Evolutionary conservation across 805 yeast genomes (phyloP).

Genomic region (Candida peoriensis): DNA sequence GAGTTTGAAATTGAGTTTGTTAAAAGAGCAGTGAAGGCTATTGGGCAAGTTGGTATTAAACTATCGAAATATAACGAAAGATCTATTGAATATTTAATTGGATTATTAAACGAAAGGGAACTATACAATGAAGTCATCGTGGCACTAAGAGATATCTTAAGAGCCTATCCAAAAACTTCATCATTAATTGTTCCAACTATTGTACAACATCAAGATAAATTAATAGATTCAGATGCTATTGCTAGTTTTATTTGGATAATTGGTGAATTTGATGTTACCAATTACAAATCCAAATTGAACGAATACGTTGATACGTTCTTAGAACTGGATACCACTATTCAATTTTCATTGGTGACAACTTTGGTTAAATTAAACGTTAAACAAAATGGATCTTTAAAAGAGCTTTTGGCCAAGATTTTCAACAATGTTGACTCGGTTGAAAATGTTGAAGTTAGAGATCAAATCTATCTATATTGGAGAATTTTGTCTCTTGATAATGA

Average conservation of each 20-base stretch:
- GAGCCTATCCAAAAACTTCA: constrained; percentile 55
- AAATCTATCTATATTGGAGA: constrained; percentile 79
- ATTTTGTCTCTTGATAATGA: constrained; percentile 46
- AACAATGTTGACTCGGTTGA: constrained; percentile 64
- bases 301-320: constrained; percentile 45
- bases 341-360: constrained; percentile 53
- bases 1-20: constrained; percentile 83
- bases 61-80: constrained; percentile 45
- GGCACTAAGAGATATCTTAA: constrained; percentile 58
- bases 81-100: constrained; percentile 56
- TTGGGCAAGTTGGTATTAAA: constrained; percentile 70
- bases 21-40: constrained; percentile 55
- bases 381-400: constrained; percentile 35
- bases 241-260: constrained; percentile 60
- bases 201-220: constrained; percentile 40
- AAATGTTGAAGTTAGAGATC: constrained; percentile 74
- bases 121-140: constrained; percentile 60
- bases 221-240: constrained; percentile 46
- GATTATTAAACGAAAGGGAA: constrained; percentile 56
- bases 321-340: constrained; percentile 57
- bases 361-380: constrained; percentile 51
- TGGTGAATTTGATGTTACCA: constrained; percentile 65
- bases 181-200: constrained; percentile 52
- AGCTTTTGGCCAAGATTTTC: constrained; percentile 51
- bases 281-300: constrained; percentile 41